Evolutionary conservation across 2,329 filamentous ascomycete genomes (phyloP).

Genomic region (Alternaria gaisen): DNA sequence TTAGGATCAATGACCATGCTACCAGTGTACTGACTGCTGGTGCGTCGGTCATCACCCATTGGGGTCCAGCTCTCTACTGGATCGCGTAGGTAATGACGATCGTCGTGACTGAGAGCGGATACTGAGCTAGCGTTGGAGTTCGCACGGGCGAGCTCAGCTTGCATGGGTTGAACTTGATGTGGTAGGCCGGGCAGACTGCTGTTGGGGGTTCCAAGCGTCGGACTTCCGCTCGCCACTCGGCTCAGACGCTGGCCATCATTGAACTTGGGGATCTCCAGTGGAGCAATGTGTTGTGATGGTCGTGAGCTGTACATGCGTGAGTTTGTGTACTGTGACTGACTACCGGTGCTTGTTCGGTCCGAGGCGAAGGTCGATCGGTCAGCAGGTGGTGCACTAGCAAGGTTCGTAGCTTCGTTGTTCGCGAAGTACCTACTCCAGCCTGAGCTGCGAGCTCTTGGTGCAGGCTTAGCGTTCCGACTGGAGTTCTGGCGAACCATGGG

Average conservation of each 20-base stretch:
- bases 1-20: conserved; percentile 49
- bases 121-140: conserved; percentile 48
- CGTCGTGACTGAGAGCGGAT: conserved; percentile 42
- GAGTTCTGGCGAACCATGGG: conserved; percentile 50
- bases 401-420: conserved; percentile 68
- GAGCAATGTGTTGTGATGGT: conserved; percentile 75
- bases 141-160: conserved; percentile 49
- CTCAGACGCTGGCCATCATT: conserved; percentile 69
- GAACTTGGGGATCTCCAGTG: conserved; percentile 62
- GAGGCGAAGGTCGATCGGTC: conserved; percentile 54
- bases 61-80: conserved; percentile 51
- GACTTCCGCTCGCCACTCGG: conserved; percentile 73
- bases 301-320: conserved; percentile 63
- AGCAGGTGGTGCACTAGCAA: conserved; percentile 69
- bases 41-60: conserved; percentile 45
- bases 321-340: conserved; percentile 61
- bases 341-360: conserved; percentile 50
- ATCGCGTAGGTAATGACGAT: conserved; percentile 42
- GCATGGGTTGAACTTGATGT: conserved; percentile 45
- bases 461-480: conserved; percentile 35
- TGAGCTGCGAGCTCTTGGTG: conserved; percentile 62
- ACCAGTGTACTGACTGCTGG: conserved; percentile 57
- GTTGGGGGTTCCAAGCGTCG: conserved; percentile 69
- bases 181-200: conserved; percentile 54
- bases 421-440: conserved; percentile 84